Evolutionary conservation across 2,329 filamentous ascomycete species (phyloP), one percentile per base, ranked within the genome.

Genomic region (Myriosclerotinia curreyana): DNA sequence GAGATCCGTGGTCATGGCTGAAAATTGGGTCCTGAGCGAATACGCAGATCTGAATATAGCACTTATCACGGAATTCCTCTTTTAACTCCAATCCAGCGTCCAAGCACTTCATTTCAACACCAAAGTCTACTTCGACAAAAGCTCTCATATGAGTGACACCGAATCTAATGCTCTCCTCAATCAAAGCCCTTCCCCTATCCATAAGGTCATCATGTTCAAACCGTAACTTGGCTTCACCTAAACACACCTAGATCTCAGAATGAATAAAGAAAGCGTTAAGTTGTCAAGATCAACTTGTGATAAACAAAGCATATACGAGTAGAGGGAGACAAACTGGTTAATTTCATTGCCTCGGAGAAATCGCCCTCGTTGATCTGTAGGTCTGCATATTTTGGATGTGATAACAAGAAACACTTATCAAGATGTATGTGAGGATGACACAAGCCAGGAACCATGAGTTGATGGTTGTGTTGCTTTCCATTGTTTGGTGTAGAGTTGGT

Each of bases 341-440:
- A 75, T 20, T 76, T 71, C 72, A 91, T 80, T 8, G 89, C 89
- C 75, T 91, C 88, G 0, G 77, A 73, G 73, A 91, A 91, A 42
- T 83, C 81, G 50, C 89, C 88, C 4, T 78, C 77, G 54, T 79
- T 72, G 20, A 88, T 85, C 48, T 83, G 79, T 17, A 90, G 78
- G 69, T 88, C 81, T 2, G 80, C 76, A 74, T 86, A 89, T 70
- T 80, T 81, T 5, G 82, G 80, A 68, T 84, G 79, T 25, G 79
- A 83, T 12, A 88, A 77, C 36, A 88, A 75, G 69, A 84, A 88
- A 48, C 83, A 81, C 71, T 88, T 88, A 74, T 91, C 89, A 36
- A 91, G 79, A 71, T 91, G 89, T 59, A 91, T 83, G 69, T 91
- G 88, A 9, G 88, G 87, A 71, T 91, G 89, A 68, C 87, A 90